Evolutionary conservation across 2,329 filamentous ascomycete genomes (phyloP).

Genomic region (Arthroderma uncinatum): DNA sequence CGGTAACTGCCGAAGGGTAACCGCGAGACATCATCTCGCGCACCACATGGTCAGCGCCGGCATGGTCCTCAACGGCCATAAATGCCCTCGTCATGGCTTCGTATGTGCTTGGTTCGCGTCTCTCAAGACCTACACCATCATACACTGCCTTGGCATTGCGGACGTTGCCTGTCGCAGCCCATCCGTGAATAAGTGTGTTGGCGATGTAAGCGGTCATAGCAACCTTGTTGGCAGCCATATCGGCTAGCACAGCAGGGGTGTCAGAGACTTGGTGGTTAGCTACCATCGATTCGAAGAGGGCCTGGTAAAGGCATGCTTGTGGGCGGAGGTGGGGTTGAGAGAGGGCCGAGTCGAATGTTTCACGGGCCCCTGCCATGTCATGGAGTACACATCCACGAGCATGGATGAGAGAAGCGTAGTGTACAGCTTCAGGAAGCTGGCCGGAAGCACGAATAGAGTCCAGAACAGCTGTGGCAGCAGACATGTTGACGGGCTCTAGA

Average conservation of each 20-base stretch:
- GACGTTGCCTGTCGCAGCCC: slow-evolving; percentile 76
- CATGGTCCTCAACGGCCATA: slow-evolving; percentile 69
- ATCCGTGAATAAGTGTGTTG: slow-evolving; percentile 95
- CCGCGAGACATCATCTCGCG: slow-evolving; percentile 82
- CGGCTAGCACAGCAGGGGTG: slow-evolving; percentile 59
- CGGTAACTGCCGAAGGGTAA: slow-evolving; percentile 82
- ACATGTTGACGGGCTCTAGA: slow-evolving; percentile 81
- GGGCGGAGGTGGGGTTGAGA: slow-evolving; percentile 54
- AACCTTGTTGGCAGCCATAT: slow-evolving; percentile 64
- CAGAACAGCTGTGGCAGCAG: slow-evolving; percentile 72
- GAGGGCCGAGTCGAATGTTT: slow-evolving; percentile 72
- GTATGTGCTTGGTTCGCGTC: slow-evolving; percentile 92
- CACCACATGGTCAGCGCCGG: slow-evolving; percentile 65
- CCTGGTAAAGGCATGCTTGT: slow-evolving; percentile 85
- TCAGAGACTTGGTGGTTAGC: slow-evolving; percentile 77
- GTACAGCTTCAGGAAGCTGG: slow-evolving; percentile 74
- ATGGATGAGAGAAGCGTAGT: slow-evolving; percentile 92
- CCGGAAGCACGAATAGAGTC: slow-evolving; percentile 64
- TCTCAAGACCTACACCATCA: slow-evolving; percentile 60
- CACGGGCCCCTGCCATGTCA: slow-evolving; percentile 72
- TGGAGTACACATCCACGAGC: slow-evolving; percentile 90
- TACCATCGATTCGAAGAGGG: slow-evolving; percentile 93
- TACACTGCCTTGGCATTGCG: slow-evolving; percentile 69
- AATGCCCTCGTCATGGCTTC: slow-evolving; percentile 96
- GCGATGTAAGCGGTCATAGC: slow-evolving; percentile 95